These are phyloP conservation scores for Fusarium nelsonii DNA, from an alignment of 2,329 filamentous ascomycete species.

Conservation along the genomic window DNA sequence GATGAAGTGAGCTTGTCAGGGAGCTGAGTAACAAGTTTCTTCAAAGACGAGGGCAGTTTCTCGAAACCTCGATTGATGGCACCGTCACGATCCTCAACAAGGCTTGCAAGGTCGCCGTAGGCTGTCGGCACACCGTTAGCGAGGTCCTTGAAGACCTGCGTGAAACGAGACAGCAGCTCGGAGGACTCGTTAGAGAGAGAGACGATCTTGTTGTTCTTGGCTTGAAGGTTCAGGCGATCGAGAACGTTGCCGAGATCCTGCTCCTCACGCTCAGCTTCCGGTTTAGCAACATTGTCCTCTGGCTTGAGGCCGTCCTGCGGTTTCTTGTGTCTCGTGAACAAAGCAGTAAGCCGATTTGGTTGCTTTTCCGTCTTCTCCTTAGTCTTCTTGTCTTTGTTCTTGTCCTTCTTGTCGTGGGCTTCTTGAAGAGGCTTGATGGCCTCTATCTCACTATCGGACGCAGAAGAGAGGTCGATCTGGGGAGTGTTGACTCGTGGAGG, in stretches of 20 bases:
- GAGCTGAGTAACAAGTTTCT: constrained; percentile 87
- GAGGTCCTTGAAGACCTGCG: constrained; percentile 89
- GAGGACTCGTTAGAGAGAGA: constrained; percentile 86
- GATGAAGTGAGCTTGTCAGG: constrained; percentile 83
- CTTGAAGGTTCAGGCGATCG: constrained; percentile 84
- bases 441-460: constrained; percentile 43
- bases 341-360: constrained; percentile 52
- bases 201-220: constrained; percentile 87
- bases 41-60: constrained; percentile 80
- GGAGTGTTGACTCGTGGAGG: constrained; percentile 66
- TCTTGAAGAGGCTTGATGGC: constrained; percentile 48
- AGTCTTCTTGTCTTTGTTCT: constrained; percentile 51
- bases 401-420: constrained; percentile 50
- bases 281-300: constrained; percentile 57
- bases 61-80: constrained; percentile 71
- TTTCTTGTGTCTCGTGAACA: constrained; percentile 57
- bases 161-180: constrained; percentile 85
- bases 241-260: constrained; percentile 85
- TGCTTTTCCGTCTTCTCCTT: constrained; percentile 52
- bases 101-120: constrained; percentile 82
- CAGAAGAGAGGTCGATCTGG: constrained; percentile 56
- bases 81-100: constrained; percentile 72
- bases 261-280: constrained; percentile 62
- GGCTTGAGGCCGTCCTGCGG: constrained; percentile 53
- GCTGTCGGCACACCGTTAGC: constrained; percentile 94